Percentiles rank a stretch among this genome's conserved stretches.
phyloP scores from a whole-genome alignment of 768 basidiomycete genomes.

The Sarcomyxa edulis region DNA sequence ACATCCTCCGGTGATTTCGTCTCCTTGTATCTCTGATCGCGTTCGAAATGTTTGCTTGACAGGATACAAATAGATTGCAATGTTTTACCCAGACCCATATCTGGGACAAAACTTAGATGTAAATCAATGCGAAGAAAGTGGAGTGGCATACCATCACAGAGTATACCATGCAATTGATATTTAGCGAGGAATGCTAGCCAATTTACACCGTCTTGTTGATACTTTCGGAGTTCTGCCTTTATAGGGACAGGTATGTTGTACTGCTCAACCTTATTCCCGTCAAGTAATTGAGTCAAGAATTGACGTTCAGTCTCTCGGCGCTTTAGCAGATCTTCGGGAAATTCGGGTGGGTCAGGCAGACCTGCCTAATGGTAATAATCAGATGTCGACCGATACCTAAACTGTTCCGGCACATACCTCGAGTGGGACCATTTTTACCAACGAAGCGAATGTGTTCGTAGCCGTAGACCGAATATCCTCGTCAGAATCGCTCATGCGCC shows the following conservation, averaged over 20 bases:
- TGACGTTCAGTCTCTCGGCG: constrained; percentile 84
- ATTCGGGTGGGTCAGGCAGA: constrained; percentile 92
- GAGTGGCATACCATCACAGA: constrained; percentile 79
- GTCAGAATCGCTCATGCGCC: constrained; percentile 94
- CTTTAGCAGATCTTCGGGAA: constrained; percentile 81
- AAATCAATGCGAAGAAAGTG: not conserved
- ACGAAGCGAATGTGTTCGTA: constrained; percentile 94
- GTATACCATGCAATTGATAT: constrained; percentile 95
- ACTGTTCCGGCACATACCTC: constrained; percentile 51
- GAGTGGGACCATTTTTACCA: constrained; percentile 97
- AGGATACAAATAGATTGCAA: constrained; percentile 97
- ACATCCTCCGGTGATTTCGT: constrained; percentile 70
- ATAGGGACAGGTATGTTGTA: constrained; percentile 83
- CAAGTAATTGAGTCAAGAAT: constrained; percentile 90
- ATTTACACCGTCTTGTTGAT: constrained; percentile 97
- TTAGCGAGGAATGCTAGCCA: constrained; percentile 98
- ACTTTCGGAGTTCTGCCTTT: constrained; percentile 92
- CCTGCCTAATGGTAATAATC: constrained; percentile 58
- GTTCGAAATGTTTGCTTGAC: constrained; percentile 89
- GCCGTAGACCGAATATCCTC: constrained; percentile 89
- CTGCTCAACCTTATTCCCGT: constrained; percentile 90
- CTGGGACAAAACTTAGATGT: constrained; percentile 37
- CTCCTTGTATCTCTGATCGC: constrained; percentile 59
- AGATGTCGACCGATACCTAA: not conserved
- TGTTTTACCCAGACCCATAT: constrained; percentile 99